Conservation (phyloP, 2,329 filamentous ascomycete species). For the Sporothrix pallida region DNA sequence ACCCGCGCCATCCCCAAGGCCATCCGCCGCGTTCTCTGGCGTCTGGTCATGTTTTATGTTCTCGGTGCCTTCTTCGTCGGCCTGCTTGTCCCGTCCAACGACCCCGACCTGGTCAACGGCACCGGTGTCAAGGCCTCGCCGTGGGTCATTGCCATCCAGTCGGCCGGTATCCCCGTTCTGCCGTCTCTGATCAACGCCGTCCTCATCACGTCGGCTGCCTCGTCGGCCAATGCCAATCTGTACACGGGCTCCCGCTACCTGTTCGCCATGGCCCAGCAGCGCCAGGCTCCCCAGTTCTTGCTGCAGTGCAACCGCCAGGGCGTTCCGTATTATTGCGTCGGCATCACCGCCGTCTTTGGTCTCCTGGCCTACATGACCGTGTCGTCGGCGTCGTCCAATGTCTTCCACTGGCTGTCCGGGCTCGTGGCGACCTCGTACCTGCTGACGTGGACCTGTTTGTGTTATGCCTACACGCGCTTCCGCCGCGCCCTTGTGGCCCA, state of each 20-base stretch:
- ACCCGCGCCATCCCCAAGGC: constrained; percentile 69
- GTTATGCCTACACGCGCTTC: constrained; percentile 71
- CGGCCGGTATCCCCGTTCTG: constrained; percentile 69
- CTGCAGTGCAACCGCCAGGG: constrained; percentile 57
- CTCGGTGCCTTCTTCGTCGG: constrained; percentile 44
- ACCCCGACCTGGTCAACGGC: constrained; percentile 43
- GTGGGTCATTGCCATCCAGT: constrained; percentile 75
- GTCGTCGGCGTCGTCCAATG: constrained; percentile 38
- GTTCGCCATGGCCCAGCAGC: constrained; percentile 63
- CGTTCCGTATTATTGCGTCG: constrained; percentile 63
- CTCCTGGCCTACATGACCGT: constrained; percentile 73
- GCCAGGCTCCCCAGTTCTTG: constrained; percentile 62
- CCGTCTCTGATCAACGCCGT: constrained; percentile 77
- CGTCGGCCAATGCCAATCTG: constrained; percentile 70
- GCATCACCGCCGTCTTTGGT: constrained; percentile 61
- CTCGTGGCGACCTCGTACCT: constrained; percentile 69
- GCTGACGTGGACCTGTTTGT: constrained; percentile 70
- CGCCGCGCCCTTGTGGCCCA: constrained; percentile 67
- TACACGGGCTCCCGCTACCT: constrained; percentile 63
- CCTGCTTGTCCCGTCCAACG: constrained; percentile 42
- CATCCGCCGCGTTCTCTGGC: constrained; percentile 52
- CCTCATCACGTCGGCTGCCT: constrained; percentile 73
- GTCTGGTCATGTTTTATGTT: constrained; percentile 45
- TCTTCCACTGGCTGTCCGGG: constrained; percentile 37
- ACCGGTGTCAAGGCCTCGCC: constrained; percentile 51